These are phyloP conservation scores for Penicillium paxilli DNA, from an alignment of 495 filamentous ascomycete species.

Conservation along the genomic window DNA sequence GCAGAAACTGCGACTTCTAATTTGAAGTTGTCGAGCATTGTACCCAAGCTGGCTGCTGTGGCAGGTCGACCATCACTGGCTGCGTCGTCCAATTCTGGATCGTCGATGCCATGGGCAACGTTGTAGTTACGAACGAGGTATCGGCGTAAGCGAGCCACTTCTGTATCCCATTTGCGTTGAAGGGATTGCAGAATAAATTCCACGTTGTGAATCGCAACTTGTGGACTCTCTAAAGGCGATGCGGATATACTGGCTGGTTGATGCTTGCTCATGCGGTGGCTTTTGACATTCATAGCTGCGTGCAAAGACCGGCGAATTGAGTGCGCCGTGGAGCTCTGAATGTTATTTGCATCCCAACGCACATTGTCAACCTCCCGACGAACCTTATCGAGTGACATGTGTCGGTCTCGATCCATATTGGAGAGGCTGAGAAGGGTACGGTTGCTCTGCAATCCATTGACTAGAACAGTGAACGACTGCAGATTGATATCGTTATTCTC, in stretches of 20 bases:
- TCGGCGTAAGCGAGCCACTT: conserved; percentile 54
- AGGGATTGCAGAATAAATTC: conserved; percentile 55
- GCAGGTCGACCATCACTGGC: conserved; percentile 39
- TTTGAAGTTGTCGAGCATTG: conserved; percentile 43
- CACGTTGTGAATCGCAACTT: conserved; percentile 49
- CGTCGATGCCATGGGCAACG: conserved; percentile 46
- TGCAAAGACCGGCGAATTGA: conserved; percentile 50
- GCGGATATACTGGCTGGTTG: conserved; percentile 18
- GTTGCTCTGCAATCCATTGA: conserved; percentile 71
- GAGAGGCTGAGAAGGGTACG: conserved; percentile 65
- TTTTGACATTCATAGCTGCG: conserved; percentile 37
- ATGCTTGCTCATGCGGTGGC: conserved; percentile 37
- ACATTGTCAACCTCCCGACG: conserved; percentile 57
- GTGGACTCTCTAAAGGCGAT: conserved; percentile 24
- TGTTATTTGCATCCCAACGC: conserved; percentile 36
- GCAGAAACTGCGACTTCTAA: conserved; percentile 39
- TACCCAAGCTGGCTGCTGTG: conserved; percentile 40
- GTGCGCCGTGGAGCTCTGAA: conserved; percentile 34
- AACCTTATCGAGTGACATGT: conserved; percentile 61
- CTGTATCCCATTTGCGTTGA: conserved; percentile 61
- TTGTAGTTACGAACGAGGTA: conserved; percentile 66
- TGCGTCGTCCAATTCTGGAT: conserved; percentile 26
- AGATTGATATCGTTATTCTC: conserved; percentile 79
- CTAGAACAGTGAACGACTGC: conserved; percentile 73
- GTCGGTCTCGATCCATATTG: conserved; percentile 62